Percentiles rank a stretch among this genome's conserved stretches.
phyloP scores from a whole-genome alignment of 116 monocot species.

The Papilionanthe hybrid region DNA sequence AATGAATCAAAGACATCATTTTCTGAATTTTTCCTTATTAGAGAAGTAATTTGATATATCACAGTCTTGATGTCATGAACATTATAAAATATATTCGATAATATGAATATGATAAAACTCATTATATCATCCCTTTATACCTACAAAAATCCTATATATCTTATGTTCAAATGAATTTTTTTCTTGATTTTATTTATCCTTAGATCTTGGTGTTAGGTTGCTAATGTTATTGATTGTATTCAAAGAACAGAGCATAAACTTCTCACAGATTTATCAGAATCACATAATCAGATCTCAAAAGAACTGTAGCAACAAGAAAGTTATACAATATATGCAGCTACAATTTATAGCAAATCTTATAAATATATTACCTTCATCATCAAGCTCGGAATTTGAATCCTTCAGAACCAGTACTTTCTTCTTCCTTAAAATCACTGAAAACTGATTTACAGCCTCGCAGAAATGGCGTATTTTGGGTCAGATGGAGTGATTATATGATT shows the following conservation, averaged over 20 bases:
- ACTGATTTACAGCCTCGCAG: slow-evolving; percentile 58
- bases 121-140: too few species aligned
- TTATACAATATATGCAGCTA: neutral
- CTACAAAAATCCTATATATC: too few species aligned
- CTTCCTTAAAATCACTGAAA: slow-evolving; percentile 11
- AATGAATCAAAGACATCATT: too few species aligned
- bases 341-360: neutral
- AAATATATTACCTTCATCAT: too few species aligned
- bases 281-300: neutral
- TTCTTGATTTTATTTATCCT: too few species aligned
- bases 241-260: neutral
- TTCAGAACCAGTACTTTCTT: neutral
- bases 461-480: slow-evolving; percentile 22
- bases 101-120: too few species aligned
- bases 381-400: neutral
- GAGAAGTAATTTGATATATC: too few species aligned
- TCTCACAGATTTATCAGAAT: neutral
- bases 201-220: too few species aligned
- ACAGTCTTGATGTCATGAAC: too few species aligned
- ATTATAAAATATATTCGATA: too few species aligned
- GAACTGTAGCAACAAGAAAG: neutral
- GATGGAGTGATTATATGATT: slow-evolving; percentile 58
- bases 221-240: neutral
- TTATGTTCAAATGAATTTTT: too few species aligned
- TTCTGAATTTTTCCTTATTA: too few species aligned